Base-by-base conservation (phyloP, 345 rosid genomes). In the Tarenaya hassleriana region DNA sequence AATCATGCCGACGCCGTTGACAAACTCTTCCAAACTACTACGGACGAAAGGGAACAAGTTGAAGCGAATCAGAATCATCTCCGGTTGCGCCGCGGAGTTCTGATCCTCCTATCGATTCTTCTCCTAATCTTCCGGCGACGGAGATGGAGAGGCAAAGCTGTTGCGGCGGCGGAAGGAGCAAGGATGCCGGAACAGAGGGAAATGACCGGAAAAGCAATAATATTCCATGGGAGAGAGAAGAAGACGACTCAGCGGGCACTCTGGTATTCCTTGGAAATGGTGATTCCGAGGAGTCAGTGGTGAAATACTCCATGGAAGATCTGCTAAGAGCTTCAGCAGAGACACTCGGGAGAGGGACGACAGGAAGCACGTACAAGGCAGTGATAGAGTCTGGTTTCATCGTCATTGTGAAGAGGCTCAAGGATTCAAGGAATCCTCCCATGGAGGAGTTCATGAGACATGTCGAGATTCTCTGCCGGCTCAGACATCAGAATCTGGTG, bases 351-450 rank as follows among this genome's bases (percentile, higher is more conserved):
- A 76, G 98, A 52, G 98, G 98, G 40, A 77, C 76, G 0, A n/a
- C 82, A 53, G 98, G 98, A 20, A 87, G 96, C 56, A 91, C 96
- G n/a, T 91, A 91, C 48, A 87, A 91, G 63, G 98, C 98, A 0
- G 88, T 91, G 48, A 70, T 91, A 87, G 95, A 87, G 64, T 84
- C 92, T 2, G 98, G 98, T 0, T 91, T 76, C 79, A 91, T 87
- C 55, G 86, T 91, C 50, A 87, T 95, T 45, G 98, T 92, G 18
- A 92, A 92, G 69, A 77, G 98, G 56, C 62, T 91, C 21, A 88
- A 81, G 69, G 86, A 92, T 47, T 73, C 95, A 0, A 78, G 90
- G 58, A 77, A 79, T 71, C 95, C 96, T 1, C 64, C 83, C 55
- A 42, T 67, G 41, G 94, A 88, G 31, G 95, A 85, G 53, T 92